Base-by-base conservation (phyloP, 495 filamentous ascomycete genomes). In the Daldinia childiae region DNA sequence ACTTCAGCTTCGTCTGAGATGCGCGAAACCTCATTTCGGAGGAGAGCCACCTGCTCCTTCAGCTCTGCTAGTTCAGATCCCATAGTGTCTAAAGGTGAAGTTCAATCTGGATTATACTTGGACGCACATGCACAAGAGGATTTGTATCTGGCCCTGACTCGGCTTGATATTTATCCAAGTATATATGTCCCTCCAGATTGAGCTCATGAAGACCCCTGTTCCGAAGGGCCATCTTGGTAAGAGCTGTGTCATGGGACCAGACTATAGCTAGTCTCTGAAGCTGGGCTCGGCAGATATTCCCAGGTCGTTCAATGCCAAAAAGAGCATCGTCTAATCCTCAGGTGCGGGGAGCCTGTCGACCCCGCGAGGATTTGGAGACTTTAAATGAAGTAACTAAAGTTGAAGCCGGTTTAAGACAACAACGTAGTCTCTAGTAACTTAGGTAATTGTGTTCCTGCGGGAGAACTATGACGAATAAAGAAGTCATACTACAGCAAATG, bases 1-100 rank as follows among this genome's bases (percentile, higher is more conserved):
- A 87, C 80, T 69, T 87, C 85, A 34, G 78, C 77, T 66, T 85
- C 81, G 50, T 84, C 83, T 8, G 75, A 69, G 50, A 79, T 56
- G 19, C 71, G 62, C 29, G 74, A 68, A 65, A 73, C 50, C 51
- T 78, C 59, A 48, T 68, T 64, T 54, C 71, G 62, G 63, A 81
- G 70, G 38, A 67, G 58, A 19, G 64, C 62, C 61, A 77, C 75
- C 50, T 77, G 66, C 64, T 77, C 67, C 61, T 77, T 77, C 64
- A 77, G 57, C 4, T 77, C 69, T 48, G 52, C 60, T 19, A 74
- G 41, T 2, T 74, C 72, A 38, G 68, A 48, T 52, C 57, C 69
- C 72, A 75, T 77, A n/a, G 2, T 68, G 26, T 45, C 36, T 19
- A 27, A 41, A 34, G 43, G 19, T 6, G 45, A 34, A 1, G 26